Evolutionary conservation across 1,139 yeast species (phyloP), one percentile per base, ranked within the genome.

Genomic region (Candida pseudoviswanathii): DNA sequence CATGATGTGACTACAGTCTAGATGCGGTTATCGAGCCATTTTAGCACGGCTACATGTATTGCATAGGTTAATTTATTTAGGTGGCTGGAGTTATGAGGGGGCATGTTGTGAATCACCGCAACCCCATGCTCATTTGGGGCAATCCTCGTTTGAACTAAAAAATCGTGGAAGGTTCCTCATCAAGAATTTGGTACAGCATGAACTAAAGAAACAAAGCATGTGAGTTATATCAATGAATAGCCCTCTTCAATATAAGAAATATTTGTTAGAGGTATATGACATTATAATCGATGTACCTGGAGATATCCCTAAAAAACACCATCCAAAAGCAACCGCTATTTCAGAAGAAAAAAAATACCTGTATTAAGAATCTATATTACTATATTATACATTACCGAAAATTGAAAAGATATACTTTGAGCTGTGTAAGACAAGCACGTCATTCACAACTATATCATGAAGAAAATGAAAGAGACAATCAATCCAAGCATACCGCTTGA

Each of bases 401-500:
- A 30, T 7, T 22, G 11, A 32, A 32, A 32, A 16, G 16, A 16
- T 16, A 16, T 16, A 16, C 1, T 16, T 1, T 16, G 16, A 16
- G 16, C 16, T 16, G 16, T 16, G 16, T 16, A 16, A 16, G 16
- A 16, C 16, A 16, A 16, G 16, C 16, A 16, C 16, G 16, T 16
- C 16, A 16, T 16, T 40, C n/a, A 41, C 22, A 11, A 32, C 26
- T 44, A 52, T 44, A 48, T 46, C 45, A 49, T 31, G 9, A 51
- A 31, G 40, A 63, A 49, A 30, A 58, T 36, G 43, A 61, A 53
- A 24, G 68, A 59, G 29, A 59, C 33, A 26, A 57, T 34, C 10
- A 62, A 34, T 4, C 61, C 57, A 5, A 61, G 29, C 16, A 58
- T 42, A n/a, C 67, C 65, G 29, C 66, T 52, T 21, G 57, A 45